Percentiles rank a stretch among this genome's conserved stretches.
Evolutionary conservation across 1,139 yeast genomes (phyloP).

Genomic region (Casaregolazyma suthepensis): DNA sequence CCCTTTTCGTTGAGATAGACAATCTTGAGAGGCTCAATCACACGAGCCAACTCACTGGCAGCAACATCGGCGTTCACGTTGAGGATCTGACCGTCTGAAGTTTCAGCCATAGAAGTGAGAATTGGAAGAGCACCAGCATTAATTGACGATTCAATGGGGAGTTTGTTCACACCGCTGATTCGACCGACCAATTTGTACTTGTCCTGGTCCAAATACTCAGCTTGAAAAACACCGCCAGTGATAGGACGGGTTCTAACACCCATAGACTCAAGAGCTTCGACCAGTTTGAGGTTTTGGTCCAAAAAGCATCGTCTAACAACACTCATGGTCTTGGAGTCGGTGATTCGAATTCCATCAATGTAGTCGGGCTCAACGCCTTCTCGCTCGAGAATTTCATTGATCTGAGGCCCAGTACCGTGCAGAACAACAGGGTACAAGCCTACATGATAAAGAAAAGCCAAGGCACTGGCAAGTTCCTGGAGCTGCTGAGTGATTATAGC

Average conservation of each 20-base stretch:
- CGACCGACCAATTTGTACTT: conserved; percentile 92
- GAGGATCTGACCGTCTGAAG: conserved; percentile 90
- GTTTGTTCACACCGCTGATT: conserved; percentile 77
- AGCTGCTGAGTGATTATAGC: conserved; percentile 95
- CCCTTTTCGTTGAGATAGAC: conserved; percentile 97
- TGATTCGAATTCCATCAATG: conserved; percentile 93
- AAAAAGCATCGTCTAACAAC: conserved; percentile 93
- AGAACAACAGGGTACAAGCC: conserved; percentile 94
- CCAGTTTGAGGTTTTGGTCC: conserved; percentile 89
- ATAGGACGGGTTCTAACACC: conserved; percentile 99
- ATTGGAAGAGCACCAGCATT: conserved; percentile 96
- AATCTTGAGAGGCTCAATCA: conserved; percentile 91
- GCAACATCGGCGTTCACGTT: conserved; percentile 99
- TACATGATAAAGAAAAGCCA: conserved; percentile 93
- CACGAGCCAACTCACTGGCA: conserved; percentile 96
- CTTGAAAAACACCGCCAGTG: conserved; percentile 95
- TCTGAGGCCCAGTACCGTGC: conserved; percentile 99
- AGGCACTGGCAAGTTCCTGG: conserved; percentile 87
- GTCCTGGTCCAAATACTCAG: conserved; percentile 83
- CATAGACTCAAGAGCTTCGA: conserved; percentile 90
- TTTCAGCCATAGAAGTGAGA: conserved; percentile 92
- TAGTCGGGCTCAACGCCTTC: conserved; percentile 96
- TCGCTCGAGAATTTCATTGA: conserved; percentile 83
- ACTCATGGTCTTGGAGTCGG: conserved; percentile 91
- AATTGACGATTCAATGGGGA: conserved; percentile 90